These are phyloP conservation scores for Aureobasidium namibiae DNA, from an alignment of 2,329 filamentous ascomycete genomes.

Conservation along the genomic window DNA sequence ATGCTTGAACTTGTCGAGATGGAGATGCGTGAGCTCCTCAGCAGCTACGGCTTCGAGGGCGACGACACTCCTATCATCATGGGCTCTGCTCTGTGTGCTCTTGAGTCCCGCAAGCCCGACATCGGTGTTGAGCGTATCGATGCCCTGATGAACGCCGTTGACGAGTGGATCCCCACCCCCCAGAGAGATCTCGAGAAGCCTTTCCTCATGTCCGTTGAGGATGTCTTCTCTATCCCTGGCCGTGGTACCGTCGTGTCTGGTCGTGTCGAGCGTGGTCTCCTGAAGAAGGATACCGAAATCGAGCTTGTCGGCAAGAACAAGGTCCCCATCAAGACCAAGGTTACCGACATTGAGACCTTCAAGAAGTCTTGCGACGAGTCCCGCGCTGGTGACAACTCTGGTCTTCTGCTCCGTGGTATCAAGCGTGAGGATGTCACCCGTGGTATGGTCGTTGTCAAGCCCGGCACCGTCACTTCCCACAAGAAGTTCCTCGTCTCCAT, in stretches of 20 bases:
- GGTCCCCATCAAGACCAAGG: conserved; percentile 90
- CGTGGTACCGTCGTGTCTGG: conserved; percentile 96
- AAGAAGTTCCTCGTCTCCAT: conserved; percentile 89
- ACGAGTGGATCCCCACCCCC: conserved; percentile 94
- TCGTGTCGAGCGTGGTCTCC: conserved; percentile 87
- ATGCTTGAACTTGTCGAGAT: conserved; percentile 99
- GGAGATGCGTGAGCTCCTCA: conserved; percentile 98
- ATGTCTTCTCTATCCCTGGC: conserved; percentile 53
- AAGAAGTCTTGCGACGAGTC: conserved; percentile 99
- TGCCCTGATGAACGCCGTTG: conserved; percentile 80
- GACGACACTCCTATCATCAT: conserved; percentile 96
- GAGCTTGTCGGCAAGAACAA: conserved; percentile 85
- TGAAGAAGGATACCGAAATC: conserved; percentile 92
- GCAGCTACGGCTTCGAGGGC: conserved; percentile 90
- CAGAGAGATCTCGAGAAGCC: conserved; percentile 93
- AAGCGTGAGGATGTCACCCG: conserved; percentile 90
- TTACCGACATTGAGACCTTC: conserved; percentile 99
- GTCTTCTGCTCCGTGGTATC: conserved; percentile 88
- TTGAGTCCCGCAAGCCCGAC: conserved; percentile 78
- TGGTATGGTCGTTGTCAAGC: conserved; percentile 87
- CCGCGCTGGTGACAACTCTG: conserved; percentile 94
- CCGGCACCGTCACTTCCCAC: conserved; percentile 77
- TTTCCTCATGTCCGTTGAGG: conserved; percentile 96
- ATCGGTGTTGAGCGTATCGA: conserved; percentile 85
- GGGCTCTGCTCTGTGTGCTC: conserved; percentile 89